phyloP scores from a whole-genome alignment of 306 rosid species.

The Pyrus pyrifolia region DNA sequence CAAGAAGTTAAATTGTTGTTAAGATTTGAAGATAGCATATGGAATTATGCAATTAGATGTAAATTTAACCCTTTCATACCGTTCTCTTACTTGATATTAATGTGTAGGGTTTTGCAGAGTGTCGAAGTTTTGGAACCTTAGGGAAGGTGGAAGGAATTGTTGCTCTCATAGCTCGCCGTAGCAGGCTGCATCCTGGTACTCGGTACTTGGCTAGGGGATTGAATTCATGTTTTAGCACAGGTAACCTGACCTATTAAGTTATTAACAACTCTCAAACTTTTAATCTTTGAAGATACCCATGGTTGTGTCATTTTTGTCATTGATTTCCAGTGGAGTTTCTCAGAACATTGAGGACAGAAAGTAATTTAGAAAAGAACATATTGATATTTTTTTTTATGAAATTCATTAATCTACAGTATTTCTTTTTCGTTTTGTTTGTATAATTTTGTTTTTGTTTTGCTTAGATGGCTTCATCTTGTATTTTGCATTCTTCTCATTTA shows the following conservation, averaged over 20 bases:
- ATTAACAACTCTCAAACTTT: slow-evolving; percentile 2
- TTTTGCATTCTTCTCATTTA: neutral
- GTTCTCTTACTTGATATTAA: slow-evolving; percentile 55
- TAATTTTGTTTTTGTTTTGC: neutral
- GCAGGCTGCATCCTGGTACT: slow-evolving; percentile 98
- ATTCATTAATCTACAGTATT: neutral
- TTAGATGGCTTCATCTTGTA: neutral
- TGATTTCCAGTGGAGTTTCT: neutral
- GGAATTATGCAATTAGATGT: neutral
- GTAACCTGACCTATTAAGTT: slow-evolving; percentile 29
- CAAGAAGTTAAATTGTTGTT: neutral
- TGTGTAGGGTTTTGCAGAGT: slow-evolving; percentile 98
- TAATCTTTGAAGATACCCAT: neutral
- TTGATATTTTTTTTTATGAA: neutral
- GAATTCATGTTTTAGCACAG: slow-evolving; percentile 95
- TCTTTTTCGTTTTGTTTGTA: neutral
- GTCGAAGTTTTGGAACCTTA: slow-evolving; percentile 84
- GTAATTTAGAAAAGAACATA: neutral
- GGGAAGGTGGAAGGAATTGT: slow-evolving; percentile 87
- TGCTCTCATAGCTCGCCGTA: slow-evolving; percentile 88
- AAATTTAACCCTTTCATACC: slow-evolving; percentile 4
- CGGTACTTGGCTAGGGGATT: slow-evolving; percentile 95
- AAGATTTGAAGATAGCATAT: slow-evolving; percentile 1
- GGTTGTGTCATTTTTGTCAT: neutral
- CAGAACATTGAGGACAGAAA: neutral